phyloP scores from a whole-genome alignment of 306 rosid species.

The Sechiopsis laciniata region DNA sequence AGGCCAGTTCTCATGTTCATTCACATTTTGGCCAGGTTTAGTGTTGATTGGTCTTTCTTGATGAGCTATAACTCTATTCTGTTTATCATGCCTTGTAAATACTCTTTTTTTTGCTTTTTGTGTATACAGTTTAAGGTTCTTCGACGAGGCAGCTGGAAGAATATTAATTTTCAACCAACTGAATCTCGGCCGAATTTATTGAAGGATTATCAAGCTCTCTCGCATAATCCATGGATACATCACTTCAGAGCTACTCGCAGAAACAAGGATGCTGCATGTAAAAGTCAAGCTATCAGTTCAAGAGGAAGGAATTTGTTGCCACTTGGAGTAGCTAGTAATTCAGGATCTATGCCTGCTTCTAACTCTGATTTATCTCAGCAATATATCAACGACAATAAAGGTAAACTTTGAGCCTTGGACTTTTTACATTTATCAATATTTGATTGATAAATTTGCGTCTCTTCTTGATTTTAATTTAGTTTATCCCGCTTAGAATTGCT shows the following conservation, averaged over 20 bases:
- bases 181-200: constrained; percentile 25
- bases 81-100: background rate
- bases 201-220: constrained; percentile 24
- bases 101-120: background rate
- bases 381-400: constrained; percentile 11
- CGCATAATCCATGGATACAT: constrained; percentile 53
- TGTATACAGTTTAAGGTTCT: constrained; percentile 45
- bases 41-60: background rate
- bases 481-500: background rate
- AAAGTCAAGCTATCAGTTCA: constrained; percentile 14
- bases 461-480: background rate
- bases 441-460: background rate
- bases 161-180: constrained; percentile 37
- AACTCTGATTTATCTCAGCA: background rate
- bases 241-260: constrained; percentile 39
- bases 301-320: constrained; percentile 25
- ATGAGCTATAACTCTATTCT: constrained; percentile 5
- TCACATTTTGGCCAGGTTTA: constrained; percentile 45
- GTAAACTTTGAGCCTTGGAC: background rate
- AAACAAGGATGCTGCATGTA: constrained; percentile 24
- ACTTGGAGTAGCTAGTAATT: constrained; percentile 14
- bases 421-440: background rate
- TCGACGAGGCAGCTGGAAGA: constrained; percentile 55
- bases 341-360: constrained; percentile 4
- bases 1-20: background rate